Conservation (phyloP, 2,329 filamentous ascomycete species). For the Aspergillus tamarii region DNA sequence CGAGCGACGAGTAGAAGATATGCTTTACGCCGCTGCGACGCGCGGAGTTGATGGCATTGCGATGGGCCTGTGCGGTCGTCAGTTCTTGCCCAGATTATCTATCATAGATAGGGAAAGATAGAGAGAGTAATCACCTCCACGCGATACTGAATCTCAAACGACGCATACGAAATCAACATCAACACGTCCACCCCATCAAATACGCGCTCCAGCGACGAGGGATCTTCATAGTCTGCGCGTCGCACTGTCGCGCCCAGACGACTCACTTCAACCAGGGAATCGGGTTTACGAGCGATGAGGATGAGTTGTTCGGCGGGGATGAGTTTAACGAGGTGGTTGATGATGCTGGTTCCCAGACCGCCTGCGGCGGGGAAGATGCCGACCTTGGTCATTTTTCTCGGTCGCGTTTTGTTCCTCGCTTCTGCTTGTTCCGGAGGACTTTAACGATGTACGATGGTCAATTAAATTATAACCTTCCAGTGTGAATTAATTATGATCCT, state of each 20-base stretch:
- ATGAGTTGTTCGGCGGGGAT: slow-evolving; percentile 51
- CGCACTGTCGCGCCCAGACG: slow-evolving; percentile 28
- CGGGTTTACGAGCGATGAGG: slow-evolving; percentile 48
- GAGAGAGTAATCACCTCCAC: slow-evolving; percentile 37
- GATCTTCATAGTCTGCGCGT: slow-evolving; percentile 56
- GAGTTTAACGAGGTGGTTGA: slow-evolving; percentile 51
- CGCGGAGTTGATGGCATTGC: slow-evolving; percentile 57
- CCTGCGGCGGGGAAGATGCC: slow-evolving; percentile 55
- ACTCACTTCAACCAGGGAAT: slow-evolving; percentile 19
- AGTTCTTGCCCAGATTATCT: neutral
- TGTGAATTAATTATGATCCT: neutral
- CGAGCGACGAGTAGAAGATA: slow-evolving; percentile 64
- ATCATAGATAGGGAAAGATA: neutral
- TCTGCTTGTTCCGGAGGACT: neutral
- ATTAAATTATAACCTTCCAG: neutral
- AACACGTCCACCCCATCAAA: slow-evolving; percentile 56
- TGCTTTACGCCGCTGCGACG: slow-evolving; percentile 54
- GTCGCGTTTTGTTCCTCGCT: neutral
- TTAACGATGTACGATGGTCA: neutral
- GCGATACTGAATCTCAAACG: slow-evolving; percentile 52
- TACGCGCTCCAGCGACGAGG: slow-evolving; percentile 49
- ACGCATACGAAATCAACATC: slow-evolving; percentile 60
- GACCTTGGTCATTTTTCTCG: slow-evolving; percentile 22
- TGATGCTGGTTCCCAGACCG: slow-evolving; percentile 55
- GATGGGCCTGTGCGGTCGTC: slow-evolving; percentile 39